Evolutionary conservation across 2,329 filamentous ascomycete species (phyloP).

Genomic region (Huntiella abstrusa): DNA sequence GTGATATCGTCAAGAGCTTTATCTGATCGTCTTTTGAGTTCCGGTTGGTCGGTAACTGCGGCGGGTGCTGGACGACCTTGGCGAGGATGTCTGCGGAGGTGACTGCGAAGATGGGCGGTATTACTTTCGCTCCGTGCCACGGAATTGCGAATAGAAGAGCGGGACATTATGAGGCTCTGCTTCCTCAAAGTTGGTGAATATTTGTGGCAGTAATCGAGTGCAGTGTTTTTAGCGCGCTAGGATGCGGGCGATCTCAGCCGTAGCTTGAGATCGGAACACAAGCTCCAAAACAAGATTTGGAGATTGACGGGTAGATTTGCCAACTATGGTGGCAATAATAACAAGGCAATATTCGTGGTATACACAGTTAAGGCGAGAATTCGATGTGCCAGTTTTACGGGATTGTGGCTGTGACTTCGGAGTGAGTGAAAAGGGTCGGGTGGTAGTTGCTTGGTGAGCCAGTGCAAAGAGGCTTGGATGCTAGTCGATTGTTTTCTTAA

Average conservation of each 20-base stretch:
- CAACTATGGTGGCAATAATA: too few species aligned
- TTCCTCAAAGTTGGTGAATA: too few species aligned
- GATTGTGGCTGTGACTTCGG: conserved; percentile 1
- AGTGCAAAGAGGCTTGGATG: neutral
- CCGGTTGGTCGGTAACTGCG: neutral
- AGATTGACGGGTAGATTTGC: too few species aligned
- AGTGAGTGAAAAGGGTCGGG: neutral
- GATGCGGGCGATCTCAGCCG: too few species aligned
- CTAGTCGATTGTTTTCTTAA: neutral
- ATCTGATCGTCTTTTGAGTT: conserved; percentile 3
- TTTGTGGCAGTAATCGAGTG: too few species aligned
- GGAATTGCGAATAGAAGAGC: conserved; percentile 8
- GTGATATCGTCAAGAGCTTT: neutral
- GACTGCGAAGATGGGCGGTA: conserved; percentile 4
- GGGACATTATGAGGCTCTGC: conserved; percentile 3
- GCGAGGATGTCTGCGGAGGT: conserved; percentile 10
- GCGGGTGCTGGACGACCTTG: neutral
- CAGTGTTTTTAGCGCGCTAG: too few species aligned
- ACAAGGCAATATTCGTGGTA: too few species aligned
- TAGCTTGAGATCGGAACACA: neutral
- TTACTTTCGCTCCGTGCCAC: conserved; percentile 5
- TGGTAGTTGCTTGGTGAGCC: neutral
- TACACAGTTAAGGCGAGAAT: too few species aligned
- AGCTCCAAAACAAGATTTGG: neutral
- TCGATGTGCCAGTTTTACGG: conserved; percentile 4